Evolutionary conservation across 257 asterid species (phyloP).

Genomic region (Solanum bukasovii): DNA sequence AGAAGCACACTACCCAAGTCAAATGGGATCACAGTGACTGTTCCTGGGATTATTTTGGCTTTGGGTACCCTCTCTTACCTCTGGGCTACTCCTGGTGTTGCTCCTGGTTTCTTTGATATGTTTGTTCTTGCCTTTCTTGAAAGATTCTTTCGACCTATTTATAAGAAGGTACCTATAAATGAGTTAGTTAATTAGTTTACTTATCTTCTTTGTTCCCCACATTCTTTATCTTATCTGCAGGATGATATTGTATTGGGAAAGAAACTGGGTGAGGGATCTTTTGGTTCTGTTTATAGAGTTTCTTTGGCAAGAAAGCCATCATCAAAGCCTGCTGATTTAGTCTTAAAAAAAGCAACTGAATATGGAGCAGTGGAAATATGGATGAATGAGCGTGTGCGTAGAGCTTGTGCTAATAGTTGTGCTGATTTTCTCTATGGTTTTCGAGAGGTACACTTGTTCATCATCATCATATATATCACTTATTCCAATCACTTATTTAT

Average conservation of each 20-base stretch:
- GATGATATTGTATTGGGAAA: constrained; percentile 92
- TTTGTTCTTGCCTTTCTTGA: constrained; percentile 89
- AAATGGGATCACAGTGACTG: constrained; percentile 51
- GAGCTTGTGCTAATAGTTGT: constrained; percentile 94
- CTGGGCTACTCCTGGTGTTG: constrained; percentile 99
- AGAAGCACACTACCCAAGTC: constrained; percentile 88
- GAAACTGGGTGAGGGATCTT: constrained; percentile 90
- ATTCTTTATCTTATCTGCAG: constrained; percentile 27
- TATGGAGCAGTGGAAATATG: constrained; percentile 99
- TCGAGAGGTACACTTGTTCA: constrained; percentile 47
- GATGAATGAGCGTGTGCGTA: constrained; percentile 94
- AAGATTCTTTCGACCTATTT: constrained; percentile 62
- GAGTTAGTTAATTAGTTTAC: not conserved
- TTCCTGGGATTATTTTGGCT: constrained; percentile 84
- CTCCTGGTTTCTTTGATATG: constrained; percentile 98
- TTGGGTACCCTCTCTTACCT: constrained; percentile 76
- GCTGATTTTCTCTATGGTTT: constrained; percentile 93
- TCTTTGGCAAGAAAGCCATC: constrained; percentile 50
- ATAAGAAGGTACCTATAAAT: constrained; percentile 44
- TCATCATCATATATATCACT: not conserved
- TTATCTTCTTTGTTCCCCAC: not conserved
- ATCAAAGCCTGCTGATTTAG: constrained; percentile 62
- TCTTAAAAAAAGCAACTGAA: constrained; percentile 83
- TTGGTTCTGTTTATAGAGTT: constrained; percentile 76
- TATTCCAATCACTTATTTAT: not conserved